phyloP scores from a whole-genome alignment of 257 asterid genomes.

The Henckelia pumila region DNA sequence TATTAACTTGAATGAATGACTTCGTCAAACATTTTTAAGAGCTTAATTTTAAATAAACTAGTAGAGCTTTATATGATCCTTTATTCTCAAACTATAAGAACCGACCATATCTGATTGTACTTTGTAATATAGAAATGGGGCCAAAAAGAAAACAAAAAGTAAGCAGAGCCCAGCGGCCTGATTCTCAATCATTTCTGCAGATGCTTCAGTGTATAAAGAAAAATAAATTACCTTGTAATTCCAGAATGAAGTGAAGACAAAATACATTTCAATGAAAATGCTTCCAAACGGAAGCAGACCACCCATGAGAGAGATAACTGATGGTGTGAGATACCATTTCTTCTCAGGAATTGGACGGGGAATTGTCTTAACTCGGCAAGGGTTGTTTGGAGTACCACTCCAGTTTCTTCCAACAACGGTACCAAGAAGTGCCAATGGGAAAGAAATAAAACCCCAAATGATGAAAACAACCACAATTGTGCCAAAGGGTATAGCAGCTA shows the following conservation, averaged over 20 bases:
- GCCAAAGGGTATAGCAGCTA: slow-evolving; percentile 86
- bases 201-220: background rate
- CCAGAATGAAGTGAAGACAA: slow-evolving; percentile 94
- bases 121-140: background rate
- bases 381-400: slow-evolving; percentile 80
- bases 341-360: slow-evolving; percentile 89
- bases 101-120: background rate
- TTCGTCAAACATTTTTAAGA: background rate
- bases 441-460: slow-evolving; percentile 82
- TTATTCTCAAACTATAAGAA: background rate
- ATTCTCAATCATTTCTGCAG: no score
- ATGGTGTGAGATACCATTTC: slow-evolving; percentile 80
- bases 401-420: slow-evolving; percentile 82
- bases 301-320: slow-evolving; percentile 76
- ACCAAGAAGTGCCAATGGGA: slow-evolving; percentile 85
- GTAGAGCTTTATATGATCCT: background rate
- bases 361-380: slow-evolving; percentile 84
- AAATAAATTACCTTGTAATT: slow-evolving; percentile 63
- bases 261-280: slow-evolving; percentile 84
- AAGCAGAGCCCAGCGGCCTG: no score
- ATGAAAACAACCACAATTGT: slow-evolving; percentile 73
- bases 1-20: background rate
- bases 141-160: no score
- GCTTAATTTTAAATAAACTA: background rate
- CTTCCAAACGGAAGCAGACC: slow-evolving; percentile 87